phyloP scores from a whole-genome alignment of 225 moss, liverwort and hornwort genomes.

The Physcomitrium patens region DNA sequence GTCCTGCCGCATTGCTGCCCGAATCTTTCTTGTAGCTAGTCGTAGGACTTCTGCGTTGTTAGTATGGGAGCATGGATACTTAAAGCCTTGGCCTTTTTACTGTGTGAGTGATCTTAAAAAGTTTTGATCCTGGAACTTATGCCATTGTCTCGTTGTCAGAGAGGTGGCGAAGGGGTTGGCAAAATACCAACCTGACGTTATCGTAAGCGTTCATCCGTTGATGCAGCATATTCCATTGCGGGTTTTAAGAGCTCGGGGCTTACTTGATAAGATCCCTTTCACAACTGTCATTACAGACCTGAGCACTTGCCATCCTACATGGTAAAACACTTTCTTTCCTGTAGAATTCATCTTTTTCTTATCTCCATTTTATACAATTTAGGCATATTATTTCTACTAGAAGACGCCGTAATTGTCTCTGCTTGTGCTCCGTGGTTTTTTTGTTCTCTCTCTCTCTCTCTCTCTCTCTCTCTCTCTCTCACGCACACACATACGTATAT shows the following conservation, averaged over 20 bases:
- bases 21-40: not conserved
- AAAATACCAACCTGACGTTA: constrained; percentile 93
- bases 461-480: too few relatives aligned
- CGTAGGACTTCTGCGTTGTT: not conserved
- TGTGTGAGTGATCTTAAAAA: not conserved
- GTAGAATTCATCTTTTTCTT: not conserved
- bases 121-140: constrained; percentile 9
- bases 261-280: constrained; percentile 93
- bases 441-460: too few relatives aligned
- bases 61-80: not conserved
- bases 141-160: constrained; percentile 43
- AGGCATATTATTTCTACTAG: too few relatives aligned
- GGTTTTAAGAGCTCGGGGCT: constrained; percentile 85
- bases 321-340: constrained; percentile 44
- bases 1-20: not conserved
- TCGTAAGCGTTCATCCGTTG: constrained; percentile 96
- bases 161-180: constrained; percentile 91
- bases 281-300: constrained; percentile 98
- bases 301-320: constrained; percentile 96
- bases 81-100: too few relatives aligned
- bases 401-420: not conserved
- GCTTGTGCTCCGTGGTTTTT: constrained; percentile 4
- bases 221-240: constrained; percentile 99
- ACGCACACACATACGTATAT: too few relatives aligned
- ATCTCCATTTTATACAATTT: not conserved